phyloP scores from a whole-genome alignment of 371 early-diverging fungal genomes.

The Rhizomucor pusillus region DNA sequence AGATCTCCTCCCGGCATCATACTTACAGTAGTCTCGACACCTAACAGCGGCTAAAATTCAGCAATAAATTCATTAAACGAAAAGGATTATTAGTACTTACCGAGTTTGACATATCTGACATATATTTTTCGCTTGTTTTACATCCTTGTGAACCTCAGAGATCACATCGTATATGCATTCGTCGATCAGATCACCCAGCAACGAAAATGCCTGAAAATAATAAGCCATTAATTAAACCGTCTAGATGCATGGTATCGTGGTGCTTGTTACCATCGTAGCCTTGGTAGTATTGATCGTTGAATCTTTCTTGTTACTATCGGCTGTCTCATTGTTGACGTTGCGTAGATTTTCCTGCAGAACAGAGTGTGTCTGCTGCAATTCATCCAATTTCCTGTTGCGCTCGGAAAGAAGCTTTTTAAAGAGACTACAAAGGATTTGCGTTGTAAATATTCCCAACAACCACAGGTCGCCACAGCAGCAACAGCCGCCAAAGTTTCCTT shows the following conservation, averaged over 20 bases:
- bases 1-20: background rate
- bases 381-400: slow-evolving; percentile 35
- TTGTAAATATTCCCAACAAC: too few species aligned
- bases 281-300: slow-evolving; percentile 13
- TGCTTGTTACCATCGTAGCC: slow-evolving; percentile 26
- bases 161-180: slow-evolving; percentile 67
- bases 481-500: too few species aligned
- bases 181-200: slow-evolving; percentile 57
- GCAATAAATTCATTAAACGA: slow-evolving; percentile 40
- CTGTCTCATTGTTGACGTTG: background rate
- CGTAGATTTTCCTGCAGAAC: slow-evolving; percentile 24
- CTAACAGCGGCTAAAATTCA: slow-evolving; percentile 9
- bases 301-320: slow-evolving; percentile 4
- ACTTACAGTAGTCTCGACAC: slow-evolving; percentile 18
- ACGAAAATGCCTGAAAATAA: slow-evolving; percentile 47
- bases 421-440: too few species aligned
- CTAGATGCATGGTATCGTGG: background rate
- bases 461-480: too few species aligned
- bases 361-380: slow-evolving; percentile 33
- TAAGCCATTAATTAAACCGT: too few species aligned
- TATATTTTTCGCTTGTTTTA: slow-evolving; percentile 46
- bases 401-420: slow-evolving; percentile 39
- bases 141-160: slow-evolving; percentile 64
- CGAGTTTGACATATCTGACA: slow-evolving; percentile 74
- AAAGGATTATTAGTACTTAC: slow-evolving; percentile 27